These are phyloP conservation scores for Penicillium robsamsonii DNA, from an alignment of 495 filamentous ascomycete species.

Conservation along the genomic window DNA sequence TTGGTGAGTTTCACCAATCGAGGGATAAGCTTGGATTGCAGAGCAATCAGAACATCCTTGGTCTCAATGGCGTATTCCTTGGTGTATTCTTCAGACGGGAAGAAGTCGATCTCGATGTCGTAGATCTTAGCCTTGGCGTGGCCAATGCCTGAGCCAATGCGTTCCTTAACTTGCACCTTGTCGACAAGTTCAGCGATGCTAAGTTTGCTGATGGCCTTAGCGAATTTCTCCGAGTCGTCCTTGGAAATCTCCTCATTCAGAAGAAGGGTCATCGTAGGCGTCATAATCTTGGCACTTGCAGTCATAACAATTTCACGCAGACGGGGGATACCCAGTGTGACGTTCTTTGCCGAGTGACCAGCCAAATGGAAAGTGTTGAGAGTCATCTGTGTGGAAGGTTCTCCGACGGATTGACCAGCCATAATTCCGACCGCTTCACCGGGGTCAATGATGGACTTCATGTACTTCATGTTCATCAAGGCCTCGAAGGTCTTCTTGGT, in stretches of 20 bases:
- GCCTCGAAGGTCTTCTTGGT: conserved; percentile 75
- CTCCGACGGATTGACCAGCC: conserved; percentile 92
- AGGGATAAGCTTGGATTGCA: conserved; percentile 79
- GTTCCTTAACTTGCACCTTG: conserved; percentile 74
- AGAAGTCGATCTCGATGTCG: conserved; percentile 77
- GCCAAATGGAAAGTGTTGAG: conserved; percentile 99
- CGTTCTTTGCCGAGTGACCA: conserved; percentile 96
- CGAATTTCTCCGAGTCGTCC: conserved; percentile 72
- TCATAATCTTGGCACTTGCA: conserved; percentile 80
- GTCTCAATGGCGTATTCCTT: conserved; percentile 79
- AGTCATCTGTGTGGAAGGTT: conserved; percentile 99
- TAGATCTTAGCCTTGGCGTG: conserved; percentile 75
- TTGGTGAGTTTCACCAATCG: conserved; percentile 63
- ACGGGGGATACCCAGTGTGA: conserved; percentile 96
- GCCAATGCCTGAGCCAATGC: conserved; percentile 64
- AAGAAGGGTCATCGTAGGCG: conserved; percentile 86
- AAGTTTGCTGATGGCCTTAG: conserved; percentile 89
- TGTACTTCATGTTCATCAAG: conserved; percentile 85
- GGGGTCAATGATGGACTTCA: conserved; percentile 89
- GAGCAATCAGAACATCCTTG: conserved; percentile 68
- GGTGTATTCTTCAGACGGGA: conserved; percentile 77
- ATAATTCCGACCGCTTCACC: conserved; percentile 98
- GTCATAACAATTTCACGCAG: conserved; percentile 99
- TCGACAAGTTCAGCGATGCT: conserved; percentile 84
- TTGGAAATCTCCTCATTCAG: conserved; percentile 69